phyloP scores from a whole-genome alignment of 2,329 filamentous ascomycete genomes.

The Colletotrichum sp. region DNA sequence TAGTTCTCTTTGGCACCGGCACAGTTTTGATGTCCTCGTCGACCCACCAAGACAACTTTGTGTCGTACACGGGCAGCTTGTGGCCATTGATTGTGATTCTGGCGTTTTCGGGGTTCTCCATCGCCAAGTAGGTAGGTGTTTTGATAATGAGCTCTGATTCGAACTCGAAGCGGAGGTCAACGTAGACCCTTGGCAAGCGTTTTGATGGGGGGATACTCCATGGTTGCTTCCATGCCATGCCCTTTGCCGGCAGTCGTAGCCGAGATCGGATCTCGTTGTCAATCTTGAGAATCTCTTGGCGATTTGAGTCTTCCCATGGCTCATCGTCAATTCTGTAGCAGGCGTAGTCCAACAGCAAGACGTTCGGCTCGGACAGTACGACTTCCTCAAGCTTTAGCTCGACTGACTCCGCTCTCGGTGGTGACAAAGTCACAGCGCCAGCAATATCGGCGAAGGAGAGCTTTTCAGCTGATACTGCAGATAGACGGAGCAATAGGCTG shows the following conservation, averaged over 20 bases:
- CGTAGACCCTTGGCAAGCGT: conserved; percentile 20
- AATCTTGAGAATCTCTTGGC: conserved; percentile 29
- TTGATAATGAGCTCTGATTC: conserved; percentile 22
- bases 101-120: conserved; percentile 28
- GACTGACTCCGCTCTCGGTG: neutral
- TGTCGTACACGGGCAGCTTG: neutral
- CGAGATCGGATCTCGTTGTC: conserved; percentile 31
- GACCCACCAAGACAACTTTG: conserved; percentile 29
- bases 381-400: conserved; percentile 8
- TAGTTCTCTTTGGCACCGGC: conserved; percentile 21
- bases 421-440: neutral
- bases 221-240: conserved; percentile 29
- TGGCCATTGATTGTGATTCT: conserved; percentile 25
- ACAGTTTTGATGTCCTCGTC: conserved; percentile 32
- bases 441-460: neutral
- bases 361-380: conserved; percentile 31
- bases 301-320: conserved; percentile 21
- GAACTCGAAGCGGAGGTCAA: conserved; percentile 29
- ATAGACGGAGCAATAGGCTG: conserved; percentile 29
- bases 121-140: conserved; percentile 22
- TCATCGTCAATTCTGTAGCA: conserved; percentile 26
- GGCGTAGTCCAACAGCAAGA: conserved; percentile 33
- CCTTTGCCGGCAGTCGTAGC: conserved; percentile 28
- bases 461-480: neutral
- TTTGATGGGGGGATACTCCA: conserved; percentile 27